Conservation (phyloP, 257 asterid genomes). For the Anisodus tanguticus region DNA sequence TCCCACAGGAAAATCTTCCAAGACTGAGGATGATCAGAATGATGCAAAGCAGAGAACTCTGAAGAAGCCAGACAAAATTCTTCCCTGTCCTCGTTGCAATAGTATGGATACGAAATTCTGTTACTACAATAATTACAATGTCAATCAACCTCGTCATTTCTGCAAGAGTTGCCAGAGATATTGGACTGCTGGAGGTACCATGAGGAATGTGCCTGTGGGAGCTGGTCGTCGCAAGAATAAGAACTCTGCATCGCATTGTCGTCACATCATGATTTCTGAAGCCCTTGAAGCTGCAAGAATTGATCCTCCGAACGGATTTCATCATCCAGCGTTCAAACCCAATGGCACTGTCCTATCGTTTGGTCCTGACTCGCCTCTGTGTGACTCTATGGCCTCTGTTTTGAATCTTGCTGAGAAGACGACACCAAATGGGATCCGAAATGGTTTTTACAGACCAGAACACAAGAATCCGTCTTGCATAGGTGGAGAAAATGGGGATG, state of each 20-base stretch:
- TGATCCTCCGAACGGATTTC: conserved; percentile 53
- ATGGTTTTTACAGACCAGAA: conserved; percentile 41
- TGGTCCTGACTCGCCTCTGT: conserved; percentile 52
- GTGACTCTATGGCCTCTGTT: conserved; percentile 63
- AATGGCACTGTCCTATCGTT: conserved; percentile 73
- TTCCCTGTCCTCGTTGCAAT: conserved; percentile 93
- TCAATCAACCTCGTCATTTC: conserved; percentile 88
- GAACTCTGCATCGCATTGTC: conserved; percentile 59
- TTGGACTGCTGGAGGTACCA: conserved; percentile 96
- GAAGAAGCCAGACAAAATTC: conserved; percentile 84
- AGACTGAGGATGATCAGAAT: conserved; percentile 49
- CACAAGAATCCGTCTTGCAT: conserved; percentile 36
- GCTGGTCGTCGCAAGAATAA: conserved; percentile 89
- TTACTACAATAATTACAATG: conserved; percentile 87
- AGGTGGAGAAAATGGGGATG: conserved; percentile 49
- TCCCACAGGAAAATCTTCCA: conserved; percentile 36
- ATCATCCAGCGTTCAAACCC: conserved; percentile 49
- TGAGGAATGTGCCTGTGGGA: conserved; percentile 93
- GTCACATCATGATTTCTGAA: conserved; percentile 63
- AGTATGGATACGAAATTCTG: conserved; percentile 94
- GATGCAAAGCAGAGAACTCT: conserved; percentile 55
- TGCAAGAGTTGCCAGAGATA: conserved; percentile 96
- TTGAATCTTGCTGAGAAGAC: conserved; percentile 51
- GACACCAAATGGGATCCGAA: conserved; percentile 36
- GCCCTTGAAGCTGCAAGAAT: conserved; percentile 55